Evolutionary conservation across 1,139 yeast species (phyloP).

Genomic region (Zygotorulaspora mrakii): DNA sequence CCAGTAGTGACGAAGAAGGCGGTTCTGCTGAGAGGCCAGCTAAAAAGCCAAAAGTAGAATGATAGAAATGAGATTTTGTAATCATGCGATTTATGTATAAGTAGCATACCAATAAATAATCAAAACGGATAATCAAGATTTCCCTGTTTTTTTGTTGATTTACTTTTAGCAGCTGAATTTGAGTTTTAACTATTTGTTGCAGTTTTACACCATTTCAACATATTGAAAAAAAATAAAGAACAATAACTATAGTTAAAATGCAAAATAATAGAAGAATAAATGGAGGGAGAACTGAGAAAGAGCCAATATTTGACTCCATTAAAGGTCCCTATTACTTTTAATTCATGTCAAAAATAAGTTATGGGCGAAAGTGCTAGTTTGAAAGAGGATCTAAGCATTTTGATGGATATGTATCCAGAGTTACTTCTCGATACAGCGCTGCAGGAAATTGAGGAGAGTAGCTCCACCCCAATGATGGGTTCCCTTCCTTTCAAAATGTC

Average conservation of each 20-base stretch:
- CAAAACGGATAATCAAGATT: no score
- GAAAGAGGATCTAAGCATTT: conserved; percentile 46
- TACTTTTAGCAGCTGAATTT: no score
- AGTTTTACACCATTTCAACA: no score
- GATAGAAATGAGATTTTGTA: conserved; percentile 7
- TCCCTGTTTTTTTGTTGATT: no score
- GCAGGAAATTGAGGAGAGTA: conserved; percentile 1
- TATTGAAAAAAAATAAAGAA: no score
- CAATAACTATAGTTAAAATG: no score
- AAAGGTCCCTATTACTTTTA: neutral
- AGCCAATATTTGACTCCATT: no score
- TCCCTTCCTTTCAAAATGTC: conserved; percentile 19
- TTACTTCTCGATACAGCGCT: conserved; percentile 25
- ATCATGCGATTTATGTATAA: no score
- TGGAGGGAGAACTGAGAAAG: no score
- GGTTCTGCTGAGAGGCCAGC: conserved; percentile 42
- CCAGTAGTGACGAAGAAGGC: conserved; percentile 43
- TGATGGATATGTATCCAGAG: conserved; percentile 52
- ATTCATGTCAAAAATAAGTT: conserved; percentile 3
- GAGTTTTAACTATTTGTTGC: no score
- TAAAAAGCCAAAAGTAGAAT: conserved; percentile 36
- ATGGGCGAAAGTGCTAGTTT: conserved; percentile 13
- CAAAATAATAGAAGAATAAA: no score
- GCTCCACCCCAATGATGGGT: conserved; percentile 17
- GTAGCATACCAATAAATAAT: no score